A percentile compares a stretch with the other conserved stretches of the same genome.
Evolutionary conservation across 1,284 basidiomycete species (phyloP).

Genomic region (Waitea zeae): DNA sequence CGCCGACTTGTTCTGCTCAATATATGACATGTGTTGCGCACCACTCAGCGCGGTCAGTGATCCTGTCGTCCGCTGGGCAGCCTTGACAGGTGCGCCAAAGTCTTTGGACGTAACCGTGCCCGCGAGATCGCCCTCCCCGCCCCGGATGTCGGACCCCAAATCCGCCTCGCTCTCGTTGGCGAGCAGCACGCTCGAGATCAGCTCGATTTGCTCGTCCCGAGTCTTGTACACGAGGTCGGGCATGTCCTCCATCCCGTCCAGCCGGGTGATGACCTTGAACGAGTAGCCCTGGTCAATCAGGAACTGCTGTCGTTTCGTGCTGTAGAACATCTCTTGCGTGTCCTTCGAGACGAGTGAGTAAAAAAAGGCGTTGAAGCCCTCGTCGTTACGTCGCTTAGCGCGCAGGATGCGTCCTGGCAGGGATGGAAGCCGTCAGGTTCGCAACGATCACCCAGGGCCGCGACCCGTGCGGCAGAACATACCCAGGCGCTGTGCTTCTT

Average conservation of each 20-base stretch:
- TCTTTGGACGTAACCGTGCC: slow-evolving; percentile 68
- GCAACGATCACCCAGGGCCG: slow-evolving; percentile 1
- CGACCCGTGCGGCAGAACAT: slow-evolving; percentile 10
- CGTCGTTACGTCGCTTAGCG: slow-evolving; percentile 95
- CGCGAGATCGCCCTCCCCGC: slow-evolving; percentile 59
- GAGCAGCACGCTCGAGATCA: slow-evolving; percentile 82
- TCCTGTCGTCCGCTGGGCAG: slow-evolving; percentile 73
- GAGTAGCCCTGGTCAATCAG: slow-evolving; percentile 97
- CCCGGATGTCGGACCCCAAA: slow-evolving; percentile 69
- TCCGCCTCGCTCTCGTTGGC: slow-evolving; percentile 88
- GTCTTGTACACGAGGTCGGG: slow-evolving; percentile 87
- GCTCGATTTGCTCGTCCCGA: slow-evolving; percentile 86
- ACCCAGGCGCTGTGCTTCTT: slow-evolving; percentile 95
- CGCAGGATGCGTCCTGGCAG: slow-evolving; percentile 76
- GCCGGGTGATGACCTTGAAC: slow-evolving; percentile 97
- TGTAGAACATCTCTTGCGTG: slow-evolving; percentile 99
- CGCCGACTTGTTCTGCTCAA: slow-evolving; percentile 81
- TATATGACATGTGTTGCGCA: slow-evolving; percentile 79
- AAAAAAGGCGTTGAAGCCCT: slow-evolving; percentile 99
- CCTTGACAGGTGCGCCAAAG: slow-evolving; percentile 36
- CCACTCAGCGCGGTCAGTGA: slow-evolving; percentile 76
- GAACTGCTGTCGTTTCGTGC: slow-evolving; percentile 97
- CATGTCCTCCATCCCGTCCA: slow-evolving; percentile 81
- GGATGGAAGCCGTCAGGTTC: slow-evolving; percentile 5
- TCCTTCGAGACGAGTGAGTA: slow-evolving; percentile 98